Evolutionary conservation across 139 green algal species (phyloP), one percentile per base, ranked within the genome.

Genomic region (Asterochloris sp.): DNA sequence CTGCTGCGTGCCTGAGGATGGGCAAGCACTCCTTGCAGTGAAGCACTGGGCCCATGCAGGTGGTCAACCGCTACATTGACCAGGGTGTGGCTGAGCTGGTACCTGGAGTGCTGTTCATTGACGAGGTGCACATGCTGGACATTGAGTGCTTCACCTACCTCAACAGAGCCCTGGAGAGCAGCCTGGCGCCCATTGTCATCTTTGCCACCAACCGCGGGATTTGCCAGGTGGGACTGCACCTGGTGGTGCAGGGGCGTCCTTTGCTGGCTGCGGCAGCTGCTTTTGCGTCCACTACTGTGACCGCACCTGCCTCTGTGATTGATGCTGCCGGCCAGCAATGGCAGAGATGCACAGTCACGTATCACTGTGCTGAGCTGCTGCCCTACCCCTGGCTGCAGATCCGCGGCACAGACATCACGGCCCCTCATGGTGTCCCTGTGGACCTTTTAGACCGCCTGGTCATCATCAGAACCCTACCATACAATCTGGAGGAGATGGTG

Each of bases 121-220:
- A 99, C 80, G 97, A 99, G 91, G 96, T 98, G 78, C 96, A 98
- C 93, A 98, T 99, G 95, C 90, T 99, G 79, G 94, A 98, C 91
- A 98, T 98, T 38, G 96, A 99, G 91, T 98, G 96, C 90, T 99
- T 99, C 91, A 98, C 97, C 16, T 99, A 96, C 89, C 91, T 99
- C 24, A 99, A 99, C 88, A 85, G 93, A 26, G 95, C 95, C 26
- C 89, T 99, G 73, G 97, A 99, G 90, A 92, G 78, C 78, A 87
- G 88, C 26, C 90, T 99, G 14, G 93, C 97, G 8, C 97, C 97
- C 82, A 99, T 99, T 62, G 97, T 99, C 29, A 94, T 99, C 78
- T 96, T 99, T 85, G 97, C 97, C 61, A 99, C 97, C 83, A 99
- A 99, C 90, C 88, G 97, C 71, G 96, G 96, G 75, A 89, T 98